Evolutionary conservation across 2,329 filamentous ascomycete genomes (phyloP).

Genomic region (Alternaria brassicicola): DNA sequence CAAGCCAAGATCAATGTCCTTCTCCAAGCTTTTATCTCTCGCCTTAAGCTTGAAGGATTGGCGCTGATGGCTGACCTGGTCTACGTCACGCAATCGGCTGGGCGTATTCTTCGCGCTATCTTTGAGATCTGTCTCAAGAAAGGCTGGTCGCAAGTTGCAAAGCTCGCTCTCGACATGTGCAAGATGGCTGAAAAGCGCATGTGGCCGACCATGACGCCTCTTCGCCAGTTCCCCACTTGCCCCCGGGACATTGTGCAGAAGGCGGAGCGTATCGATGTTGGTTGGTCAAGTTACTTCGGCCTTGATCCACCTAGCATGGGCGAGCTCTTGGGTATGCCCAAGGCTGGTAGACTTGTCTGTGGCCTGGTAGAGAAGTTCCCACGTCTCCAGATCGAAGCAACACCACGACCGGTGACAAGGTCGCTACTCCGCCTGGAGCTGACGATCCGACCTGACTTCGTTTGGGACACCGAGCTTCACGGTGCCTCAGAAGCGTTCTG

Average conservation of each 20-base stretch:
- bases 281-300: conserved; percentile 93
- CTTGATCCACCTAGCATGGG: conserved; percentile 96
- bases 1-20: conserved; percentile 98
- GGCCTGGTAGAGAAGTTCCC: conserved; percentile 90
- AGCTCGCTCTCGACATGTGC: conserved; percentile 89
- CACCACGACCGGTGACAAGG: conserved; percentile 91
- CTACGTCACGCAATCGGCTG: conserved; percentile 96
- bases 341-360: conserved; percentile 84
- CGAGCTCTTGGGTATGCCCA: conserved; percentile 88
- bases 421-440: conserved; percentile 91
- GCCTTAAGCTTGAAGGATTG: conserved; percentile 89
- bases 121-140: conserved; percentile 98
- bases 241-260: conserved; percentile 87
- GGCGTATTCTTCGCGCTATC: conserved; percentile 90
- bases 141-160: conserved; percentile 92
- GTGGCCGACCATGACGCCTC: conserved; percentile 98
- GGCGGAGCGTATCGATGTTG: conserved; percentile 91
- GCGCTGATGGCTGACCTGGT: conserved; percentile 98
- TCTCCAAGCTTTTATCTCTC: conserved; percentile 93
- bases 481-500: conserved; percentile 91
- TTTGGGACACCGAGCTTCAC: conserved; percentile 91
- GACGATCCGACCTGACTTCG: conserved; percentile 90
- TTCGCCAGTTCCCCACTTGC: conserved; percentile 83
- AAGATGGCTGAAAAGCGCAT: conserved; percentile 99
- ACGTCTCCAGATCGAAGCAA: conserved; percentile 87